Evolutionary conservation across 331 rosid genomes (phyloP), one percentile per base, ranked within the genome.

Genomic region (Ulmus americana): DNA sequence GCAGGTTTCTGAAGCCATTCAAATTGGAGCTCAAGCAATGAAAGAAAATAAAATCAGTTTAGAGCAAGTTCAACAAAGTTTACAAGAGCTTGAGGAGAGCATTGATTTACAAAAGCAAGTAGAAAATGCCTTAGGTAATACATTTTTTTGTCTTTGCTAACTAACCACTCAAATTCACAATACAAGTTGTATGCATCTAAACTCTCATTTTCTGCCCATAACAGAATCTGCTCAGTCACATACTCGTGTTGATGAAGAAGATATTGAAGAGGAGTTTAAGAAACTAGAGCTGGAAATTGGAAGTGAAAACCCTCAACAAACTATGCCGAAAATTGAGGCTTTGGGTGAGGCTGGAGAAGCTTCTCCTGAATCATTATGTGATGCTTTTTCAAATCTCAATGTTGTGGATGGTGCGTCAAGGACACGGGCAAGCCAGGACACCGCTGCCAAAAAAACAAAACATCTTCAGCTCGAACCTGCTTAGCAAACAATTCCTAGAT

Each of bases 1-100:
- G 72, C 78, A 91, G 98, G 91, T 88, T 75, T 75, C 96, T 55
- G 98, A 92, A 76, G 98, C 96, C 74, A 83, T 92, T 75, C 83
- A 79, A 73, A 79, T 83, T 53, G 96, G 98, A 74, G 94, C 98
- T 39, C 82, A 76, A 46, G 95, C 85, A 20, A 82, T 92, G 38
- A 87, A 87, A 81, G 88, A 83, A 77, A 81, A 86, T 56, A 86
- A 73, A 73, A 76, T 86, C 67, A 81, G 77, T 13, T 76, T 77
- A 70, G 90, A 92, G 69, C 86, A 89, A 74, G 87, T 92, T 55
- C 85, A 92, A 67, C 74, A 74, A 16, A 73, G 91, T 83, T 65
- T 87, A 74, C 79, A 83, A 61, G 91, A 89, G 79, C 79, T 92
- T 46, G 90, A 89, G 70, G 91, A 78, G 76, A 82, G 90, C 79